Evolutionary conservation across 306 rosid genomes (phyloP), one percentile per base, ranked within the genome.

Genomic region (Delonix regia): DNA sequence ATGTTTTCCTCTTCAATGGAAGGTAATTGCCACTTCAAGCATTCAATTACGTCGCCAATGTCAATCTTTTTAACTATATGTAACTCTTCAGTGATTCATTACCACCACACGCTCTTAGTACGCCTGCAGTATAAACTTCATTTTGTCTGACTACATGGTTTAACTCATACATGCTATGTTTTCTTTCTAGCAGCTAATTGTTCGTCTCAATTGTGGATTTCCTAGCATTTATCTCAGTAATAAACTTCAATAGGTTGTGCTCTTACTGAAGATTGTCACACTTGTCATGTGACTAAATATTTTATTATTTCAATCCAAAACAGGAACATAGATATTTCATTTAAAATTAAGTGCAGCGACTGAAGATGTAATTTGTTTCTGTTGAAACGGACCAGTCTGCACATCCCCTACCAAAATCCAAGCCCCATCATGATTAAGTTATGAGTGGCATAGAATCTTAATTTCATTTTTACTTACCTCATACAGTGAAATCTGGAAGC

Each of bases 1-100:
- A 89, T 71, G 91, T 89, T 64, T 25, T 89, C 3, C 84, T 87
- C 34, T 89, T 89, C 55, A 70, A 87, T 67, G 82, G 85, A 82
- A 79, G 93, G 93, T 89, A 85, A 41, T 34, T 7, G 22, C 67
- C 11, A 10, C 62, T 22, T 22, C 62, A 22, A 55, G 33, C 62
- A 22, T 30, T 4, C 4, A 4, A 30, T 30, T 30, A 30, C 30
- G 4, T 4, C 4, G 4, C 33, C 33, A 30, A 22, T 55, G 22
- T 22, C 59, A 7, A 22, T 66, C 52, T 24, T 22, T 22, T 22
- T 22, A 57, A 9, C 18, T 10, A 10, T 21, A 55, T 55, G 61
- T 11, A 56, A 30, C 30, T 22, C 30, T 55, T 38, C 18, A 42
- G 14, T 67, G 9, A 39, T 42, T 67, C 36, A 42, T 67, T 66